Base-by-base conservation (phyloP, 208 protist species). In the Balamuthia mandrillaris region DNA sequence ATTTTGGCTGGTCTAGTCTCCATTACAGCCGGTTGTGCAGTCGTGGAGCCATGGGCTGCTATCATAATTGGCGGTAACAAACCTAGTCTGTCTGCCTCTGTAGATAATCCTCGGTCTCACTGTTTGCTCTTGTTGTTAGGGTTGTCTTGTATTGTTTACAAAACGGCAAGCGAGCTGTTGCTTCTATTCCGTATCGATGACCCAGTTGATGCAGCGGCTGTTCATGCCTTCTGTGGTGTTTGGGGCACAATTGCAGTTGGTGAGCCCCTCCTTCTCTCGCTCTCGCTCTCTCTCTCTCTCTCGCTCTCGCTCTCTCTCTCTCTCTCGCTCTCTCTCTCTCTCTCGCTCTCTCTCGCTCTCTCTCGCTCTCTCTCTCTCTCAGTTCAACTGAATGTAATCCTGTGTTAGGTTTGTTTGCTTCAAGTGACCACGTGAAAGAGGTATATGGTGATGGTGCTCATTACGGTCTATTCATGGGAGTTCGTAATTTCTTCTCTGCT, bases 41-140 rank as follows among this genome's bases (percentile, higher is more conserved):
- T 82, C 39, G 31, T 82, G 5, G 75, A 82, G n/a, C 56, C 75
- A 1, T 82, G 75, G 75, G 24, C 49, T 4, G 75, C 75, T 0
- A 27, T 82, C n/a, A 54, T 82, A 18, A 82, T 82, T 16, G 75
- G 75, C 44, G 49, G 75, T 82, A 1, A 33, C 51, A n/a, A n/a
- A 4, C 12, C 1, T 24, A 35, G 18, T 4, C 18, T 18, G 10
- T 18, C 47, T 52, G 14, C 33, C 5, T 12, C 24, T n/a, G n/a
- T n/a, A n/a, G n/a, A n/a, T 29, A 29, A 6, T 3, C 33, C 14
- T 61, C 14, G 0, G 12, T 9, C 18, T 61, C 52, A 21, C 3
- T 7, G 1, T 6, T 21, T 4, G 33, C 12, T 14, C 27, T 9
- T 68, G 7, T 35, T 12, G 21, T 29, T 33, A 82, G 75, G 37